Evolutionary conservation across 2,329 filamentous ascomycete genomes (phyloP), one percentile per base, ranked within the genome.

Genomic region (Pseudodiploospora longispora): DNA sequence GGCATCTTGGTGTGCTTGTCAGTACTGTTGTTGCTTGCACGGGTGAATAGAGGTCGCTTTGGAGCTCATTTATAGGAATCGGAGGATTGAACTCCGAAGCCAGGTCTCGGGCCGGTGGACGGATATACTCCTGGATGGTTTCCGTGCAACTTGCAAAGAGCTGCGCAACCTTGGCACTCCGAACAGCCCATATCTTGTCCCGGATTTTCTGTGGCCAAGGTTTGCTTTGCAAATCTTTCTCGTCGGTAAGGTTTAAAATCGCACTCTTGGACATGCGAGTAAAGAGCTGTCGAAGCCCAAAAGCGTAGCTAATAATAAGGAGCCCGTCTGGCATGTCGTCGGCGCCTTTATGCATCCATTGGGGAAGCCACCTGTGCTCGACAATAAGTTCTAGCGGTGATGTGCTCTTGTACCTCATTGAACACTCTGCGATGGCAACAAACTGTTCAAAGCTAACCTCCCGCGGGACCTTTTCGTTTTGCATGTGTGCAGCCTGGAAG

Each of bases 221-320:
- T 49, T 70, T 72, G 34, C 53, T 53, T 40, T 65, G 57, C 6
- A 73, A 52, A 27, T 72, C 69, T 29, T 61, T 56, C 38, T 72
- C 69, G 19, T 68, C 68, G 0, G 61, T 55, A 3, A 72, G 51
- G 40, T 72, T 70, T 9, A 77, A 47, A 3, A 77, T 69, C 0
- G 66, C 68, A 2, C 63, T 68, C 54, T 75, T 74, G 6, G 72
- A 71, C 60, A 72, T 66, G 37, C 70, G 62, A 0, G 66, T 67
- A 42, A 78, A 78, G 4, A 76, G 61, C 12, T 67, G 58, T 7
- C 70, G 60, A 10, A 69, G 52, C 4, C 74, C 73, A 55, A 77
- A 78, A 0, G 68, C 70, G 50, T 74, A 78, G 50, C 69, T 72
- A 38, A 78, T 74, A 10, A 75, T 58, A 40, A 78, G 53, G 2